A percentile compares a stretch with the other conserved stretches of the same genome.
These are phyloP conservation scores for thale cress (Arabidopsis thaliana) DNA, from an alignment of 345 rosid genomes.

Conservation along the genomic window TAIR10.1 NC_003074.8:10351501-10352000, in stretches of 20 bases:
- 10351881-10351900: slow-evolving; percentile 83
- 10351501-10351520: neutral
- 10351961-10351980: slow-evolving; percentile 9
- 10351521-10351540: neutral
- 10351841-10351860: slow-evolving; percentile 76
- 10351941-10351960: neutral
- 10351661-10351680: slow-evolving; percentile 60
- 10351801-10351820: neutral
- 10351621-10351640: slow-evolving; percentile 65
- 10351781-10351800: neutral
- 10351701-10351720: slow-evolving; percentile 71
- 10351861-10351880: slow-evolving; percentile 71
- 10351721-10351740: slow-evolving; percentile 58
- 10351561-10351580: slow-evolving; percentile 39
- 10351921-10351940: slow-evolving; percentile 52
- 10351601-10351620: slow-evolving; percentile 81
- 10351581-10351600: slow-evolving; percentile 79
- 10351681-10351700: slow-evolving; percentile 73
- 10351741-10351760: slow-evolving; percentile 48
- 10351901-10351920: slow-evolving; percentile 58
- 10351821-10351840: slow-evolving; percentile 10
- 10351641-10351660: slow-evolving; percentile 70
- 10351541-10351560: neutral
- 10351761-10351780: slow-evolving; percentile 51
- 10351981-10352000: neutral